Percentiles rank a stretch among this genome's conserved stretches.
Conservation (phyloP, 2,329 filamentous ascomycete species). For the Trichoderma brevicompactum region DNA sequence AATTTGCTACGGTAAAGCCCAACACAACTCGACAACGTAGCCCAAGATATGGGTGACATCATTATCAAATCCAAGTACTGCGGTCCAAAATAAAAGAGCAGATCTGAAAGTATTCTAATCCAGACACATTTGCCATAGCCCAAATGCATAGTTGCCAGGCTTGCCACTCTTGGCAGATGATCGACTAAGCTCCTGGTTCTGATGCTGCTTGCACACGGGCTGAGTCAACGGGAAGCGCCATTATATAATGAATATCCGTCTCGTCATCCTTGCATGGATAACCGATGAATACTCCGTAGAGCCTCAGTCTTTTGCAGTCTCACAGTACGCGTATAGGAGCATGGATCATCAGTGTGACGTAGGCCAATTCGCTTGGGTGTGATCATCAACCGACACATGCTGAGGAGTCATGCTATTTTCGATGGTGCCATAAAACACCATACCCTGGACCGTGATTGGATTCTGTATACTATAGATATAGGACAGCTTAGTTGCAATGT, state of each 20-base stretch:
- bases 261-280: background rate
- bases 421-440: too few relatives aligned
- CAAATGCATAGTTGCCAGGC: background rate
- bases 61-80: background rate
- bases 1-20: background rate
- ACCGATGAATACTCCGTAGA: background rate
- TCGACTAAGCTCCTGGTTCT: background rate
- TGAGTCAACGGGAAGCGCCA: background rate
- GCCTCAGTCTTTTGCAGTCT: background rate
- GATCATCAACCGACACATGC: too few relatives aligned
- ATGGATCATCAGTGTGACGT: conserved; percentile 4
- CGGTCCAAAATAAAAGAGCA: too few relatives aligned
- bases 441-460: too few relatives aligned
- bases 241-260: too few relatives aligned
- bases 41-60: background rate
- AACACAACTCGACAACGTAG: background rate
- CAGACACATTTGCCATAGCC: too few relatives aligned
- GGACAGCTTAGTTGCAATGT: too few relatives aligned
- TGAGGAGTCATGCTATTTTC: too few relatives aligned
- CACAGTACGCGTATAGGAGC: background rate
- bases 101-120: too few relatives aligned
- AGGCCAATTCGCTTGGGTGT: background rate
- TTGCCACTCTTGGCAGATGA: background rate
- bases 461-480: too few relatives aligned
- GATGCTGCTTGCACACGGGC: background rate